phyloP scores from a whole-genome alignment of 129 eudicot species.

The Flaveria robusta region DNA sequence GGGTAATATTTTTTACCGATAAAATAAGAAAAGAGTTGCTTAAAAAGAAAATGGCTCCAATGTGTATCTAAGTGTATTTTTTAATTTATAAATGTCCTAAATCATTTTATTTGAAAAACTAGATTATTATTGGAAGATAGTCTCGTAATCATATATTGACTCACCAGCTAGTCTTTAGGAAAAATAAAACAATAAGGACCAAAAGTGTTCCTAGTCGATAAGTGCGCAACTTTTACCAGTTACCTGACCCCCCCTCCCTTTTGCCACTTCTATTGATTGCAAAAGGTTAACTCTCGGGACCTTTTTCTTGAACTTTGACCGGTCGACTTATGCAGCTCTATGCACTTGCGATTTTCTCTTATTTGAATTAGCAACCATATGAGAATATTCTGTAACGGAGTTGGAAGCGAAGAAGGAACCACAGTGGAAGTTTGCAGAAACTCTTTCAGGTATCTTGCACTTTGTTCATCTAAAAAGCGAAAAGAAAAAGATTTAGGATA shows the following conservation, averaged over 20 bases:
- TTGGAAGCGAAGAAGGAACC: slow-evolving; percentile 59
- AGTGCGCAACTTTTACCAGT: too few species aligned
- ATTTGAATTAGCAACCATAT: slow-evolving; percentile 57
- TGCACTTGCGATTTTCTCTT: slow-evolving; percentile 32
- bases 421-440: slow-evolving; percentile 60
- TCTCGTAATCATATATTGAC: neutral
- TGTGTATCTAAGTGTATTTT: neutral
- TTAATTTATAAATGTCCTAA: neutral
- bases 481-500: too few species aligned
- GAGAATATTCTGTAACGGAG: slow-evolving; percentile 54
- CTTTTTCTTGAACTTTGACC: slow-evolving; percentile 23
- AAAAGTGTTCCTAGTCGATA: too few species aligned
- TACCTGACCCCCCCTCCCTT: neutral
- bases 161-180: neutral
- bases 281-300: slow-evolving; percentile 2
- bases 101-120: neutral
- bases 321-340: slow-evolving; percentile 32
- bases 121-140: neutral
- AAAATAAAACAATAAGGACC: neutral
- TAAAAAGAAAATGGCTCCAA: neutral
- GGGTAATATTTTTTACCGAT: neutral
- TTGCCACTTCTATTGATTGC: neutral
- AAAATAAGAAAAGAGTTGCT: neutral
- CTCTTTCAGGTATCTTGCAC: slow-evolving; percentile 52
- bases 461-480: neutral